A percentile compares a stretch with the other conserved stretches of the same genome.
These are phyloP conservation scores for Trichoderma asperelloides DNA, from an alignment of 495 filamentous ascomycete genomes.

Conservation along the genomic window DNA sequence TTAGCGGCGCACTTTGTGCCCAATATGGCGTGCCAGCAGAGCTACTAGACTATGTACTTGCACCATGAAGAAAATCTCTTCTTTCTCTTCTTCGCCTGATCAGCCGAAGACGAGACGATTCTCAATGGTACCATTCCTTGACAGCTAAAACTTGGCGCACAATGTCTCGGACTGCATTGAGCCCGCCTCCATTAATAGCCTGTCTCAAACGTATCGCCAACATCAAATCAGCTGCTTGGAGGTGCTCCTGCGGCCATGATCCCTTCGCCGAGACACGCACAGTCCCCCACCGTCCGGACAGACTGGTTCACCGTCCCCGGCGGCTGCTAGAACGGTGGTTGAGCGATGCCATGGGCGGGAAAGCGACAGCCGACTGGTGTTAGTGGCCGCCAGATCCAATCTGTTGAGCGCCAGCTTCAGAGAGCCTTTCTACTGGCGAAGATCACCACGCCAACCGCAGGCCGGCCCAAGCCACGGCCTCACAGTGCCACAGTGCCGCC, in stretches of 20 bases:
- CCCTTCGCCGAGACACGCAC: not conserved
- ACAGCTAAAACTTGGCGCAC: not conserved
- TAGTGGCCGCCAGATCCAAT: not conserved
- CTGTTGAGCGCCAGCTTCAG: not conserved
- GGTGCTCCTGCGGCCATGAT: not conserved
- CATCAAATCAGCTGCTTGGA: not conserved
- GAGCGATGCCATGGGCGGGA: not conserved
- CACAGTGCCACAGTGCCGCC: not conserved
- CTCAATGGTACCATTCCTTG: not conserved
- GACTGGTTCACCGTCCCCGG: not conserved
- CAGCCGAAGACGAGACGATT: not conserved
- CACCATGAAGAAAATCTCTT: not conserved
- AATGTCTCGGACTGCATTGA: not conserved
- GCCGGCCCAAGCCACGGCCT: not conserved
- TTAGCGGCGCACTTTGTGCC: not conserved
- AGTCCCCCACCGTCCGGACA: too few species aligned
- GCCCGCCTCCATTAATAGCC: not conserved
- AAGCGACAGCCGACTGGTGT: not conserved
- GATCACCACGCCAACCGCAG: not conserved
- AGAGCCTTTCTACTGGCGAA: not conserved
- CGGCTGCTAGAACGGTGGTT: not conserved
- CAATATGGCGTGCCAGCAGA: not conserved
- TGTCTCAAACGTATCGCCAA: not conserved
- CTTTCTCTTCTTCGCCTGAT: not conserved
- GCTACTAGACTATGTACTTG: too few species aligned